These are phyloP conservation scores for Hypericum perforatum DNA, from an alignment of 345 rosid species.

Conservation along the genomic window DNA sequence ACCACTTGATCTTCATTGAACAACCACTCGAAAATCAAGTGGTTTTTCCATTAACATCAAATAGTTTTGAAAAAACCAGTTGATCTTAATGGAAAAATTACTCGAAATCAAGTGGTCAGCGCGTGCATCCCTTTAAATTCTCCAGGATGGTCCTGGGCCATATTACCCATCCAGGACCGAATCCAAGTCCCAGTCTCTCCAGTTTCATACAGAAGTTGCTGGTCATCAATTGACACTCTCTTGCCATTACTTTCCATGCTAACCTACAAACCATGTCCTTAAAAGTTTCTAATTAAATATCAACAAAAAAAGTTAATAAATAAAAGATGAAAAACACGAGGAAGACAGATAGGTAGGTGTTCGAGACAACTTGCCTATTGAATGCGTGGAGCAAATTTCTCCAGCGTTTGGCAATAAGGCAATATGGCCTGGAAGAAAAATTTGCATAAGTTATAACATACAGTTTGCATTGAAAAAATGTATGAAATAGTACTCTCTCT, in stretches of 20 bases:
- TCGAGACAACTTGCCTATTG: constrained; percentile 55
- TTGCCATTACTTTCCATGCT: constrained; percentile 99
- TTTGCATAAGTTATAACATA: constrained; percentile 12
- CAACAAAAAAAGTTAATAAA: constrained; percentile 8
- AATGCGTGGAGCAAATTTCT: constrained; percentile 92
- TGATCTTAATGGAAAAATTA: too few species aligned
- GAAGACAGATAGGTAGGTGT: constrained; percentile 1
- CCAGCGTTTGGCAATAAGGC: constrained; percentile 90
- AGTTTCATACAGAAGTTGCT: constrained; percentile 69
- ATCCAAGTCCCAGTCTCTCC: constrained; percentile 99
- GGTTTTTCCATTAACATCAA: too few species aligned
- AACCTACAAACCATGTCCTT: constrained; percentile 33
- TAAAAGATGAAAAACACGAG: not conserved
- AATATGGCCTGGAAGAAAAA: constrained; percentile 63
- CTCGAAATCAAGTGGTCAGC: too few species aligned
- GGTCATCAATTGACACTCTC: constrained; percentile 90
- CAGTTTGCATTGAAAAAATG: constrained; percentile 7
- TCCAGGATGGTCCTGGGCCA: too few species aligned
- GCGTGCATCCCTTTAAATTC: too few species aligned
- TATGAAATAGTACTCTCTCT: constrained; percentile 41
- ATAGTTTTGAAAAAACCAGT: too few species aligned
- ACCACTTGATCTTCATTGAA: too few species aligned
- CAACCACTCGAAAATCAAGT: too few species aligned
- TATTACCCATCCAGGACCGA: too few species aligned
- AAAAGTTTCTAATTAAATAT: not conserved